A percentile compares a stretch with the other conserved stretches of the same genome.
Evolutionary conservation across 441 rosid genomes (phyloP).

Genomic region (Capsella rubella): DNA sequence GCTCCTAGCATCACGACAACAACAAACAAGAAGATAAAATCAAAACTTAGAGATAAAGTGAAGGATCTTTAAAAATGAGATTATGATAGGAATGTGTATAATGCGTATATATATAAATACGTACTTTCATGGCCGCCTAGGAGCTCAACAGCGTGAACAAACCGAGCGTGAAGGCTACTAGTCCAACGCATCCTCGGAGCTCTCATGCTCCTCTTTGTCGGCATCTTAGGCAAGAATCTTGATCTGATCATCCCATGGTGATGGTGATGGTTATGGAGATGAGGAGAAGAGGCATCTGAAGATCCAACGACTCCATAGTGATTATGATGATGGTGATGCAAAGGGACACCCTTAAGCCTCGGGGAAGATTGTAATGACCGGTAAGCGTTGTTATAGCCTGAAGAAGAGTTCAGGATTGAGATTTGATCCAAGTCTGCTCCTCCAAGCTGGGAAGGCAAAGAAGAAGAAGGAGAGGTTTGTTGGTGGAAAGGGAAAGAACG

Average conservation of each 20-base stretch:
- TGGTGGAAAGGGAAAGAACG: conserved; percentile 64
- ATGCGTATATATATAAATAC: not conserved
- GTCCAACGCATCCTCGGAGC: conserved; percentile 95
- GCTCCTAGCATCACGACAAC: conserved; percentile 58
- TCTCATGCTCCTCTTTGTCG: conserved; percentile 77
- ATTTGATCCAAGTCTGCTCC: conserved; percentile 51
- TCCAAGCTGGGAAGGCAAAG: conserved; percentile 47
- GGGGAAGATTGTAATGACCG: conserved; percentile 50
- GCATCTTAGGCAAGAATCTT: conserved; percentile 71
- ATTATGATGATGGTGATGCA: conserved; percentile 46
- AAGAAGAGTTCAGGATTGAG: conserved; percentile 50
- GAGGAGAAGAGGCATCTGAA: conserved; percentile 53
- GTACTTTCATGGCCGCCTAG: conserved; percentile 93
- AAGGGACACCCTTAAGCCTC: conserved; percentile 58
- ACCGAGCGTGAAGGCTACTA: conserved; percentile 76
- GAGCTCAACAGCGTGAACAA: conserved; percentile 88
- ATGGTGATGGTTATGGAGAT: conserved; percentile 53
- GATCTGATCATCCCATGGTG: conserved; percentile 68
- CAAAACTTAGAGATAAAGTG: not conserved
- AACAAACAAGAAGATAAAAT: not conserved
- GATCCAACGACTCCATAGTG: conserved; percentile 57
- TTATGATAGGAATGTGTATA: conserved; percentile 13
- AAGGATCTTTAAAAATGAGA: conserved; percentile 4
- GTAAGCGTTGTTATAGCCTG: conserved; percentile 40
- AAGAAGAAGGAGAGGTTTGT: conserved; percentile 45